Conservation (phyloP, 2,329 filamentous ascomycete species). For the Calonectria honghensis region DNA sequence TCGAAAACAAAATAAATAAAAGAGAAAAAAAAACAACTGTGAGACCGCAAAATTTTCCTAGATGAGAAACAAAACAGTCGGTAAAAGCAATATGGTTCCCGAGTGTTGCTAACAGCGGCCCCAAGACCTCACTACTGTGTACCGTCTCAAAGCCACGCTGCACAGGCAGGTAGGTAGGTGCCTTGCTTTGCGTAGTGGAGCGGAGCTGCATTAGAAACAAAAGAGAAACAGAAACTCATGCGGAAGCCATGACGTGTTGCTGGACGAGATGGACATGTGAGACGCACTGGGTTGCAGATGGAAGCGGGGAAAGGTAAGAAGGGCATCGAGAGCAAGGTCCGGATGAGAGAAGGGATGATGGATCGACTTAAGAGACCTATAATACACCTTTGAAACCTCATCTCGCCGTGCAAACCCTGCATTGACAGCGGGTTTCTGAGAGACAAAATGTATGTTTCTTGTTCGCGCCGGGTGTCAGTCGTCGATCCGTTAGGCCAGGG, state of each 20-base stretch:
- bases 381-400: constrained; percentile 20
- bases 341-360: constrained; percentile 38
- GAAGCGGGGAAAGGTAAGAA: constrained; percentile 30
- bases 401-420: constrained; percentile 16
- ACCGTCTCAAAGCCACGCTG: constrained; percentile 19
- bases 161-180: constrained; percentile 14
- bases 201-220: constrained; percentile 26
- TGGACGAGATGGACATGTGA: constrained; percentile 27
- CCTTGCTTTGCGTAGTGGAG: constrained; percentile 27
- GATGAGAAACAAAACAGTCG: constrained; percentile 20
- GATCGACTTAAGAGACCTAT: constrained; percentile 21
- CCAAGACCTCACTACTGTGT: constrained; percentile 17
- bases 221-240: constrained; percentile 31
- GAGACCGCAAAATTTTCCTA: constrained; percentile 13
- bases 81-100: constrained; percentile 19
- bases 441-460: constrained; percentile 21
- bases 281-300: constrained; percentile 33
- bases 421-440: not conserved
- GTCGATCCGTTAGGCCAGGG: constrained; percentile 20
- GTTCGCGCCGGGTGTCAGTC: constrained; percentile 23
- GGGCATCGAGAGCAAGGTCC: constrained; percentile 7
- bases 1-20: not conserved
- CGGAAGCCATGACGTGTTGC: constrained; percentile 31
- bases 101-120: not conserved
- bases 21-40: not conserved